Percentiles rank a stretch among this genome's conserved stretches.
These are phyloP conservation scores for Mycena filopes DNA, from an alignment of 768 basidiomycete species.

Conservation along the genomic window DNA sequence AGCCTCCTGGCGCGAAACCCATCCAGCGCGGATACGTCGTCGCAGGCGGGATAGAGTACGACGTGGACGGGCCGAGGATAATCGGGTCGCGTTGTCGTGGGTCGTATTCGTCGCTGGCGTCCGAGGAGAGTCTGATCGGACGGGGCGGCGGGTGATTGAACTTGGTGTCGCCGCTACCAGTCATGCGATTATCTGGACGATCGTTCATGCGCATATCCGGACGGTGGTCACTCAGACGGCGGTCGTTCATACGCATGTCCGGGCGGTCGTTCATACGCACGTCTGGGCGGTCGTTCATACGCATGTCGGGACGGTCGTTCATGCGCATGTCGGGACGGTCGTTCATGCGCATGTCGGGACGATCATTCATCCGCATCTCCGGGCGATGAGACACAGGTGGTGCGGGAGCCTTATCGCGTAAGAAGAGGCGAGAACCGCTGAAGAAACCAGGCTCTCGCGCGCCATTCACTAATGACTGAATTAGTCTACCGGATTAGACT, in stretches of 20 bases:
- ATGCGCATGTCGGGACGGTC: constrained; percentile 7
- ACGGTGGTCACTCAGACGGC: too few relatives aligned
- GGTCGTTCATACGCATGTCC: too few relatives aligned
- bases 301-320: constrained; percentile 5
- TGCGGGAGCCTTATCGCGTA: constrained; percentile 23
- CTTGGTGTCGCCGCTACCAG: neutral
- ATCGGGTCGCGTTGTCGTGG: constrained; percentile 25
- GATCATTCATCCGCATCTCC: constrained; percentile 11
- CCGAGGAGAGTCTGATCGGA: constrained; percentile 26
- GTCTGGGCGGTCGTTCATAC: constrained; percentile 5
- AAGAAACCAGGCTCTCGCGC: constrained; percentile 5
- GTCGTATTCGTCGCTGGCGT: constrained; percentile 28
- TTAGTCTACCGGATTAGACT: neutral
- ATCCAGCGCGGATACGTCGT: constrained; percentile 30
- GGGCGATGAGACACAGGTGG: constrained; percentile 11
- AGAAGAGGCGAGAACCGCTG: constrained; percentile 16
- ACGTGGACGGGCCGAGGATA: constrained; percentile 24
- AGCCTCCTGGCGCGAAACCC: constrained; percentile 17
- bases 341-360: too few relatives aligned
- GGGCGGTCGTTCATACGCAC: too few relatives aligned
- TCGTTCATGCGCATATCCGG: too few relatives aligned
- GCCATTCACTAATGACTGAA: constrained; percentile 14
- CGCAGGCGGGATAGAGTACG: constrained; percentile 17
- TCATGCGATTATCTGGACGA: too few relatives aligned
- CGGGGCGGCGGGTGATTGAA: constrained; percentile 13